phyloP scores from a whole-genome alignment of 2,329 filamentous ascomycete species.

The Microsporum ferrugineum region DNA sequence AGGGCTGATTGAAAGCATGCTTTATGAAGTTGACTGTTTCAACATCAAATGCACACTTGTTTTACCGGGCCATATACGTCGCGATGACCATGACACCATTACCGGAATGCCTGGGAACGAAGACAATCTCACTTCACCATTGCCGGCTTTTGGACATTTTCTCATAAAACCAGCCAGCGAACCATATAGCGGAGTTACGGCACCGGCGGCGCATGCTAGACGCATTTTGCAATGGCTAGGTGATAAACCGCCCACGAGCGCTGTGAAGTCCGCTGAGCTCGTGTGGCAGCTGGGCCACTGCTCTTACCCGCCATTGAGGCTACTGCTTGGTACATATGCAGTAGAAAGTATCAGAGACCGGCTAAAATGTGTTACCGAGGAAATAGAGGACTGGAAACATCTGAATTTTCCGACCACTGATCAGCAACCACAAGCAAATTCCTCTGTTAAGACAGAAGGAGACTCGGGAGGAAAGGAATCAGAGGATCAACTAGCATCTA shows the following conservation, averaged over 20 bases:
- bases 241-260: slow-evolving; percentile 82
- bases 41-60: slow-evolving; percentile 91
- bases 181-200: slow-evolving; percentile 64
- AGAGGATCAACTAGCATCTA: not conserved
- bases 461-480: not conserved
- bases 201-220: slow-evolving; percentile 77
- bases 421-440: slow-evolving; percentile 12
- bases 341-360: slow-evolving; percentile 92
- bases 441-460: not conserved
- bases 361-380: slow-evolving; percentile 80
- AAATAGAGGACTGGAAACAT: slow-evolving; percentile 88
- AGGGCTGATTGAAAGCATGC: slow-evolving; percentile 87
- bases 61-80: slow-evolving; percentile 74
- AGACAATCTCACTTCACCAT: slow-evolving; percentile 34
- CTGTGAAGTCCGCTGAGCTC: slow-evolving; percentile 82
- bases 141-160: slow-evolving; percentile 85
- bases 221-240: slow-evolving; percentile 91
- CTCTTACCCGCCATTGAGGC: slow-evolving; percentile 74
- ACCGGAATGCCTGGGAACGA: slow-evolving; percentile 13
- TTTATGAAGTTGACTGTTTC: slow-evolving; percentile 86
- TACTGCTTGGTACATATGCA: slow-evolving; percentile 85
- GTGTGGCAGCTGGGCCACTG: slow-evolving; percentile 94
- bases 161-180: slow-evolving; percentile 75
- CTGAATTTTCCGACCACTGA: slow-evolving; percentile 52
- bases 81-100: slow-evolving; percentile 52